Evolutionary conservation across 192 early-diverging fungal species (phyloP).

Genomic region (Umbelopsis isabellina): DNA sequence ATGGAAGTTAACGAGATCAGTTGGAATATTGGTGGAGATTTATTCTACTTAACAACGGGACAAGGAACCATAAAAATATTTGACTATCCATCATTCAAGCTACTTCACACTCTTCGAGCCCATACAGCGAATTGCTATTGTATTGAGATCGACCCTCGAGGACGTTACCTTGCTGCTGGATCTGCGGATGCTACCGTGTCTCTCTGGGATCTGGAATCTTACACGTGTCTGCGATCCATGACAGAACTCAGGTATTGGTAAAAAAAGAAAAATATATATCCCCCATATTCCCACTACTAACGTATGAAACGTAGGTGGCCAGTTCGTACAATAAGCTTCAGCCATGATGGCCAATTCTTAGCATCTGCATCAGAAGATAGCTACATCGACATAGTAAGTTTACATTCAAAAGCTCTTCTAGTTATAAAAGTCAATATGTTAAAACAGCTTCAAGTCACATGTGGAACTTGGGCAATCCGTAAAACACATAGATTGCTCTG

Average conservation of each 20-base stretch:
- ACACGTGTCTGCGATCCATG: slow-evolving; percentile 68
- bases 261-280: not conserved
- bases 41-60: slow-evolving; percentile 81
- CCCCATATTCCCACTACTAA: not conserved
- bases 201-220: slow-evolving; percentile 75
- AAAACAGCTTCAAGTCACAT: slow-evolving; percentile 51
- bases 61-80: slow-evolving; percentile 71
- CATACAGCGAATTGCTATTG: slow-evolving; percentile 86
- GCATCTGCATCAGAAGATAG: slow-evolving; percentile 79
- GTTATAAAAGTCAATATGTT: not conserved
- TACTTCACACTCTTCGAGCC: slow-evolving; percentile 56
- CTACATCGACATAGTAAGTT: slow-evolving; percentile 75
- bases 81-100: slow-evolving; percentile 66
- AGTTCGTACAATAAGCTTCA: slow-evolving; percentile 77
- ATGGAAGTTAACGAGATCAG: slow-evolving; percentile 81
- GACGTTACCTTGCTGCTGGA: slow-evolving; percentile 79
- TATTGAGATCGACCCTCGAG: slow-evolving; percentile 77
- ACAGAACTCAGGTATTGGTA: slow-evolving; percentile 65
- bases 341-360: slow-evolving; percentile 76
- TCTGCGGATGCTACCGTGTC: slow-evolving; percentile 75
- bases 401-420: not conserved
- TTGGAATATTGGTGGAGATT: slow-evolving; percentile 73
- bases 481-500: slow-evolving; percentile 66
- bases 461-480: slow-evolving; percentile 74
- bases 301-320: slow-evolving; percentile 57